Evolutionary conservation across 148 eudicot species (phyloP), one percentile per base, ranked within the genome.

Genomic region (Camellia lanceoleosa): DNA sequence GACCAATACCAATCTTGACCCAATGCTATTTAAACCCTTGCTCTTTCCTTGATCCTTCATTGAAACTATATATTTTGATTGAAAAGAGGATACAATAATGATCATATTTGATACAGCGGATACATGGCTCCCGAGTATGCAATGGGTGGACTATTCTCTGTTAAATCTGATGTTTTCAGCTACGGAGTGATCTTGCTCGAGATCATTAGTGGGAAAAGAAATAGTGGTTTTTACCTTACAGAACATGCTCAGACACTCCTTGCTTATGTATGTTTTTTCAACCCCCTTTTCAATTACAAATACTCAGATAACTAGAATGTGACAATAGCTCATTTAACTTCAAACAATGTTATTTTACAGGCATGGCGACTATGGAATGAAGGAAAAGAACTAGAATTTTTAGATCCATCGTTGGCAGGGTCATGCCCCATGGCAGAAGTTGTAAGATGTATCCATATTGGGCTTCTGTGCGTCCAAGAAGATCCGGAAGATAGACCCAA

Each of bases 121-220:
- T 87, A 87, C 46, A 87, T 87, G 84, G 83, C 89, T 14, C 91
- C 86, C 0, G 89, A 87, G 64, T 89, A 86, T 75, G 88, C 85
- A 11, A 73, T 87, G 84, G 84, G 82, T 0, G 91, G 91, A 15
- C 66, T 79, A 16, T 86, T 83, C 43, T 89, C 89, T 0, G 74
- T 78, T 3, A 86, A 85, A 19, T 85, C 85, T 0, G 91, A 89
- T 71, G 85, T 85, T 7, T 89, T 60, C 62, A 87, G 87, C 80
- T 87, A 85, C 68, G 89, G 87, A 44, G 83, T 87, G 10, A 20
- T 87, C 12, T 23, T 87, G 81, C 74, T 85, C 2, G 88, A 87
- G 65, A 71, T 83, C 18, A 78, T 87, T 3, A 81, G 83, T 46
- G 90, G 90, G 54, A 82, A 56, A 54, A 85, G 74, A 60, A 86